Conservation (phyloP, 108 stramenopile genomes). For the Stephanodiscus triporus region DNA sequence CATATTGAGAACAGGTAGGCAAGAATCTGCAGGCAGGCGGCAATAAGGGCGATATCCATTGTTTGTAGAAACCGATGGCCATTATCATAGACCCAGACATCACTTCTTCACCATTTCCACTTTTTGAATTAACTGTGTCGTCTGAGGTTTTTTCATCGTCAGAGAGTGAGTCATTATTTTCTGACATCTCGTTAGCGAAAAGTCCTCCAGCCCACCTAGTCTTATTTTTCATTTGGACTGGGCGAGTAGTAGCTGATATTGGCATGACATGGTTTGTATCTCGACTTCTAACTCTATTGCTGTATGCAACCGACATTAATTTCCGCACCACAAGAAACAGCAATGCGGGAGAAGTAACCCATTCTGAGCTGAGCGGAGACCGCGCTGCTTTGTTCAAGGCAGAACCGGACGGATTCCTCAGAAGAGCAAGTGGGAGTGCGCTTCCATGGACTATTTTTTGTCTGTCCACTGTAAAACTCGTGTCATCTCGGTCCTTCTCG, state of each 20-base stretch:
- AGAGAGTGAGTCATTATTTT: background rate
- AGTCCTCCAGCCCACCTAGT: constrained; percentile 14
- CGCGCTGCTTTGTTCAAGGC: background rate
- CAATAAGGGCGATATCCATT: constrained; percentile 79
- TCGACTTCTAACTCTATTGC: background rate
- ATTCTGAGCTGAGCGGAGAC: background rate
- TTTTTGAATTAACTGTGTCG: constrained; percentile 2
- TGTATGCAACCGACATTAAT: constrained; percentile 12
- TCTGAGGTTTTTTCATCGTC: constrained; percentile 12
- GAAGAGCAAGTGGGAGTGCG: background rate
- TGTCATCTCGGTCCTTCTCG: background rate
- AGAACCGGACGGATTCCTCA: constrained; percentile 6
- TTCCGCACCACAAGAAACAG: constrained; percentile 2
- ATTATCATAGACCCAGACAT: constrained; percentile 68
- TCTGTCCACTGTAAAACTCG: background rate
- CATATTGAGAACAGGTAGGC: constrained; percentile 89
- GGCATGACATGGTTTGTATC: background rate
- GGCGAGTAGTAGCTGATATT: background rate
- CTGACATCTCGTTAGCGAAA: background rate
- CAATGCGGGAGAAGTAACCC: background rate
- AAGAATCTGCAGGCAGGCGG: constrained; percentile 90
- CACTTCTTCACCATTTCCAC: constrained; percentile 17
- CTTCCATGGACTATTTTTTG: background rate
- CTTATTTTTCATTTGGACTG: background rate
- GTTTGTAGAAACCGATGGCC: constrained; percentile 83